These are phyloP conservation scores for Phaffia rhodozyma DNA, from an alignment of 1,284 basidiomycete species.

Conservation along the genomic window DNA sequence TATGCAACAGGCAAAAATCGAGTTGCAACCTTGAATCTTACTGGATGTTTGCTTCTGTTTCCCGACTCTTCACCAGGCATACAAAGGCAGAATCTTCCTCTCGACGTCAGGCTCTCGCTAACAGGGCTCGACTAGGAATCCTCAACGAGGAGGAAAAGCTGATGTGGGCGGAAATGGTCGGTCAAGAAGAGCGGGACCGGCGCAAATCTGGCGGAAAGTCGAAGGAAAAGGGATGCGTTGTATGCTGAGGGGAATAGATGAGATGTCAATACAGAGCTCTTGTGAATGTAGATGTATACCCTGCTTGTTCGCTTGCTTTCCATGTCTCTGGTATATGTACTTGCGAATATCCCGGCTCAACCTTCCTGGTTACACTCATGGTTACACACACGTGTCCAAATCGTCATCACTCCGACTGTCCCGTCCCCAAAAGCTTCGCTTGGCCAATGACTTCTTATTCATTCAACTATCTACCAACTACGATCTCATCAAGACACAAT, in stretches of 20 bases:
- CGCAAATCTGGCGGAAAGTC: neutral
- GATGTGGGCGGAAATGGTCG: constrained; percentile 1
- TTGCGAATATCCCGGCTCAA: too few relatives aligned
- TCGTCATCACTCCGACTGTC: too few relatives aligned
- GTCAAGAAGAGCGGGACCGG: neutral
- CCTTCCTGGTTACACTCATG: too few relatives aligned
- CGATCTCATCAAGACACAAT: too few relatives aligned
- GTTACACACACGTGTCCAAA: too few relatives aligned
- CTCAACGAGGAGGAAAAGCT: constrained; percentile 12
- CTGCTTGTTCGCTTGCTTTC: too few relatives aligned
- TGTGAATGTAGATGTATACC: too few relatives aligned
- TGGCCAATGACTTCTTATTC: too few relatives aligned
- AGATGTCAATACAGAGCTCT: too few relatives aligned
- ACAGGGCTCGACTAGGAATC: constrained; percentile 1
- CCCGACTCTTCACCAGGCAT: neutral
- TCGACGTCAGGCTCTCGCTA: constrained; percentile 5
- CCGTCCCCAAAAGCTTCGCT: too few relatives aligned
- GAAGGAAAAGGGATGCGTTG: constrained; percentile 8
- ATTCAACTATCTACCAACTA: too few relatives aligned
- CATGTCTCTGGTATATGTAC: too few relatives aligned
- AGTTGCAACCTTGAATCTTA: neutral
- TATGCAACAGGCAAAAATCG: neutral
- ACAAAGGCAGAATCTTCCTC: constrained; percentile 11
- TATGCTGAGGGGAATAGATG: neutral
- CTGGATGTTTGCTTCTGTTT: neutral